Evolutionary conservation across 2,329 filamentous ascomycete species (phyloP).

Genomic region (Dactylonectria macrodidyma): DNA sequence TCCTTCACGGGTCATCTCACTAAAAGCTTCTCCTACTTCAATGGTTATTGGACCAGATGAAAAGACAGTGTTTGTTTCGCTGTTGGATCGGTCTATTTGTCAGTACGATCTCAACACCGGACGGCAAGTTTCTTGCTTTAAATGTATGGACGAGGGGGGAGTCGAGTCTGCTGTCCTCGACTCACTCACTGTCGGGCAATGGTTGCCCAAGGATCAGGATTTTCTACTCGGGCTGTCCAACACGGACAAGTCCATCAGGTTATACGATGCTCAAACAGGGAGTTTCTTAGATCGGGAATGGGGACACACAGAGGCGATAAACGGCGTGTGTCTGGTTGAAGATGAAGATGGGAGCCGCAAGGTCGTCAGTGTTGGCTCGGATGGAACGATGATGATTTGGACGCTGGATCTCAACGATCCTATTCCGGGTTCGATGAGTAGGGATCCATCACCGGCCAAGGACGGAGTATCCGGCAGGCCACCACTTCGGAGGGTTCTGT

Average conservation of each 20-base stretch:
- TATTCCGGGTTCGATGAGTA: conserved; percentile 57
- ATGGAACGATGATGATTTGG: conserved; percentile 90
- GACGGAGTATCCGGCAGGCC: conserved; percentile 71
- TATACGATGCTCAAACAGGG: conserved; percentile 87
- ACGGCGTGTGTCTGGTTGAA: conserved; percentile 82
- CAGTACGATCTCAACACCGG: conserved; percentile 77
- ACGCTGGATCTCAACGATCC: conserved; percentile 66
- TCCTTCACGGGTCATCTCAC: conserved; percentile 80
- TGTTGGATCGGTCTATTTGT: conserved; percentile 72
- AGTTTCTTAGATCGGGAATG: conserved; percentile 88
- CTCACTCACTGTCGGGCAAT: conserved; percentile 77
- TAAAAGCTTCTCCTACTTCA: conserved; percentile 90
- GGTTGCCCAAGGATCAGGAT: conserved; percentile 67
- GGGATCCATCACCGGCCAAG: conserved; percentile 70
- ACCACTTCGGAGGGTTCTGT: conserved; percentile 87
- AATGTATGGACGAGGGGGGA: conserved; percentile 84
- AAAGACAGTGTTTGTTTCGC: conserved; percentile 70
- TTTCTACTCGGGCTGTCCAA: conserved; percentile 91
- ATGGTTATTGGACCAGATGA: conserved; percentile 80
- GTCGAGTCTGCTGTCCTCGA: conserved; percentile 88
- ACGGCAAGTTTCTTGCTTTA: conserved; percentile 81
- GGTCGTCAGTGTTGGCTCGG: conserved; percentile 82
- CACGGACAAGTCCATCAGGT: conserved; percentile 93
- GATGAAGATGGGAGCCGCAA: conserved; percentile 68
- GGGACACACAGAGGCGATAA: conserved; percentile 95